These are phyloP conservation scores for Picea mariana DNA, from an alignment of 83 land plant genomes.

Conservation along the genomic window DNA sequence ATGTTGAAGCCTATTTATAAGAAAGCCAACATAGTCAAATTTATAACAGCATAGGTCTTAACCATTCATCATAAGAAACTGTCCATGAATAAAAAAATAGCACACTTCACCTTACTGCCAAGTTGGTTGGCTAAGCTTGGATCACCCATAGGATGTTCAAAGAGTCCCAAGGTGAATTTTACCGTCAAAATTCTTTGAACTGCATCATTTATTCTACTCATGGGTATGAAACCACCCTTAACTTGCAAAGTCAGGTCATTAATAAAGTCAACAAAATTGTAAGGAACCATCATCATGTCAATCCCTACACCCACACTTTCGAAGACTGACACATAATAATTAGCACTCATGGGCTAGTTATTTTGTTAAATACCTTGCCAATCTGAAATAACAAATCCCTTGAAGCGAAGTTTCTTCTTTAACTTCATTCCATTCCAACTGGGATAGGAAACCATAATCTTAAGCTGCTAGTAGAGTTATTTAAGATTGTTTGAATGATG, in stretches of 20 bases:
- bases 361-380: conserved; percentile 71
- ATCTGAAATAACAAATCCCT: conserved; percentile 77
- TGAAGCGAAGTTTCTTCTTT: conserved; percentile 54
- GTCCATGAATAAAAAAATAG: conserved; percentile 24
- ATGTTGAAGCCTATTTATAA: conserved; percentile 32
- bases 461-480: too few relatives aligned
- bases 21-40: too few relatives aligned
- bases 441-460: conserved; percentile 67
- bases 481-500: too few relatives aligned
- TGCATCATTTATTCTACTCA: too few relatives aligned
- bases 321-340: conserved; percentile 52
- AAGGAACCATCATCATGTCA: too few relatives aligned
- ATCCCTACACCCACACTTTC: conserved; percentile 22
- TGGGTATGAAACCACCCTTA: too few relatives aligned
- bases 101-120: conserved; percentile 39
- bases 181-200: conserved; percentile 18
- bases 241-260: conserved; percentile 26
- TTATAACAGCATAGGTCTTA: too few relatives aligned
- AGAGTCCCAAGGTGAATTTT: conserved; percentile 59
- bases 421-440: conserved; percentile 68
- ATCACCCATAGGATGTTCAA: conserved; percentile 53
- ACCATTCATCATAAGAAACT: too few relatives aligned
- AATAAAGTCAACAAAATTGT: conserved; percentile 39
- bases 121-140: not conserved
- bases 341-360: conserved; percentile 4